Conservation (phyloP, 2,329 filamentous ascomycete species). For the Colletotrichum destructivum region DNA sequence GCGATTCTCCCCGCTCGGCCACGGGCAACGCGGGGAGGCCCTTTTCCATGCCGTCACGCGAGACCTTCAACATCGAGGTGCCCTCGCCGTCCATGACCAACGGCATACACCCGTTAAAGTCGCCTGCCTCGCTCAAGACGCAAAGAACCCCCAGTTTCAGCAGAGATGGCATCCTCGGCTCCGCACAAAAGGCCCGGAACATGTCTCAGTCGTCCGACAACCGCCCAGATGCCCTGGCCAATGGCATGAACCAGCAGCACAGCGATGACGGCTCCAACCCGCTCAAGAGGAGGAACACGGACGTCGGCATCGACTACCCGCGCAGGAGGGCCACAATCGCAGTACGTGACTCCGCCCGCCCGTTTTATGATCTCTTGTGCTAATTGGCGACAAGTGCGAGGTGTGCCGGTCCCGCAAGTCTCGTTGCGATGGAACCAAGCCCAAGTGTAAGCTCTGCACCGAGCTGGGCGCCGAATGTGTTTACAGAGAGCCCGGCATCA, state of each 20-base stretch:
- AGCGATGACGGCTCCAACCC: conserved; percentile 71
- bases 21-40: conserved; percentile 57
- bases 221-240: conserved; percentile 58
- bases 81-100: conserved; percentile 62
- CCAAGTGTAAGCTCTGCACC: conserved; percentile 87
- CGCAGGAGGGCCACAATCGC: conserved; percentile 76
- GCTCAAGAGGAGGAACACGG: conserved; percentile 74
- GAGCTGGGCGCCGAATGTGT: conserved; percentile 87
- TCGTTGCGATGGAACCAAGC: conserved; percentile 83
- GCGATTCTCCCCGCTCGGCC: conserved; percentile 65
- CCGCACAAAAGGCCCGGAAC: conserved; percentile 69
- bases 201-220: conserved; percentile 69
- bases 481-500: conserved; percentile 88
- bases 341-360: conserved; percentile 59
- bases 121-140: conserved; percentile 64
- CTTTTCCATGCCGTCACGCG: conserved; percentile 63
- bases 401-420: conserved; percentile 87
- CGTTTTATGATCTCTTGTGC: neutral
- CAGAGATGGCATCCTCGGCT: conserved; percentile 68
- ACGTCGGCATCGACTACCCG: conserved; percentile 74
- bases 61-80: conserved; percentile 65
- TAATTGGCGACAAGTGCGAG: conserved; percentile 73
- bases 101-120: conserved; percentile 63
- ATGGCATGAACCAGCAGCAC: conserved; percentile 61
- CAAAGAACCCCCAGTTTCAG: conserved; percentile 66